These are phyloP conservation scores for Apiospora aurea DNA, from an alignment of 2,329 filamentous ascomycete species.

Conservation along the genomic window DNA sequence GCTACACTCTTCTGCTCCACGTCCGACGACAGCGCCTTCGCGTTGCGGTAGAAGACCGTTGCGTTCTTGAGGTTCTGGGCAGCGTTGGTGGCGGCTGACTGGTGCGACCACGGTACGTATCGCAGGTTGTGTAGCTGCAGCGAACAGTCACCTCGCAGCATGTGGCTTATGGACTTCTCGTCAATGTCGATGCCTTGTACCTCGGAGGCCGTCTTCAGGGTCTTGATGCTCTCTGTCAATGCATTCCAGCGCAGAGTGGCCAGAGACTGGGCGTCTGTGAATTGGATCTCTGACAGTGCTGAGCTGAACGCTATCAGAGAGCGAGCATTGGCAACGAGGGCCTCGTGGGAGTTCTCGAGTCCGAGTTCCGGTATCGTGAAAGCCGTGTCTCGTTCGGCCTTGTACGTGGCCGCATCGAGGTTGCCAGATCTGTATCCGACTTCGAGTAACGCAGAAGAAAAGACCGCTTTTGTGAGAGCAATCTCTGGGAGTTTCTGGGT, in stretches of 20 bases:
- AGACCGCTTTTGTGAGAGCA: slow-evolving; percentile 37
- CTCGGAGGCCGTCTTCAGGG: slow-evolving; percentile 34
- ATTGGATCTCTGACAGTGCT: slow-evolving; percentile 34
- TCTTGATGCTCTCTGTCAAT: slow-evolving; percentile 35
- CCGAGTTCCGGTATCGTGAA: slow-evolving; percentile 36
- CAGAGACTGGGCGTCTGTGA: slow-evolving; percentile 29
- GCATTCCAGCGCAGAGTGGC: slow-evolving; percentile 38
- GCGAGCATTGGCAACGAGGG: slow-evolving; percentile 35
- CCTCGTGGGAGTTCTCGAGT: slow-evolving; percentile 29
- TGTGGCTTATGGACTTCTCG: slow-evolving; percentile 39
- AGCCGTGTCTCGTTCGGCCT: slow-evolving; percentile 36
- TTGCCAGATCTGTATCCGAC: slow-evolving; percentile 35
- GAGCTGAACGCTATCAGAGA: slow-evolving; percentile 39
- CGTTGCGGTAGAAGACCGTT: slow-evolving; percentile 43
- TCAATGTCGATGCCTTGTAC: slow-evolving; percentile 31
- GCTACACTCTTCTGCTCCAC: slow-evolving; percentile 32
- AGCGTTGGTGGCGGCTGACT: slow-evolving; percentile 33
- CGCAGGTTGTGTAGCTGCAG: slow-evolving; percentile 38
- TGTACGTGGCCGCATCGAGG: slow-evolving; percentile 37
- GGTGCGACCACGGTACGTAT: slow-evolving; percentile 35
- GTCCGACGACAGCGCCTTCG: slow-evolving; percentile 34
- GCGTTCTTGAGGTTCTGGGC: slow-evolving; percentile 39
- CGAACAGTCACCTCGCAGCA: slow-evolving; percentile 39
- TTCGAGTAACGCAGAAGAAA: slow-evolving; percentile 37
- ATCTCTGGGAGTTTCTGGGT: slow-evolving; percentile 36